Base-by-base conservation (phyloP, 192 early-diverging fungal species). In the Rhizophagus sp. region DNA sequence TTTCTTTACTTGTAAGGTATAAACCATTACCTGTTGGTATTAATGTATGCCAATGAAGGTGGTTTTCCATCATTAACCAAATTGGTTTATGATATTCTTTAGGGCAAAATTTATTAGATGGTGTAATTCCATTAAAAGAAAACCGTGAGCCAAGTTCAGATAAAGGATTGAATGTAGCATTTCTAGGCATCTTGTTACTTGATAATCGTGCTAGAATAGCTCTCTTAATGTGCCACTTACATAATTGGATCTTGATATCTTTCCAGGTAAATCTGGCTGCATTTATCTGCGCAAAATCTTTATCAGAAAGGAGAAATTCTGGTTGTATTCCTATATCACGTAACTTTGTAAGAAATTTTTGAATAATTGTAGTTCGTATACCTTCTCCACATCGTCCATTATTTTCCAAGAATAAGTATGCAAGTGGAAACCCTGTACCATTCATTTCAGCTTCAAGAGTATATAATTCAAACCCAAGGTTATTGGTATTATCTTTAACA, bases 231-330 rank as follows among this genome's bases (percentile, higher is more conserved):
- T 50, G 39, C 22, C 17, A 73, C 27, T 73, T 73, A 30, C 19
- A 44, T 8, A 44, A 13, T 41, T 73, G 41, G 7, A 44, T 73
- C 8, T 73, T 50, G 3, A 73, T 24, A 30, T 41, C n/a, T 11
- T n/a, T 73, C 41, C 44, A 73, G 1, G 44, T 73, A 25, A 44
- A 73, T 13, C 2, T 1, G 4, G 19, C 19, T 49, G n/a, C 41
- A 73, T 73, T 44, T 73, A 73, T 50, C 33, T 62, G 57, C 4
- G 25, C 10, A 75, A 75, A 75, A 57, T 33, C 24, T 62, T 75
- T 75, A 57, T 75, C 57, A 15, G 30, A 27, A 22, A 75, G 19
- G 49, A 73, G 25, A 8, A 62, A 33, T 61, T 50, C 4, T 2
- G 2, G 50, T 22, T 75, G 24, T 19, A 75, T 3, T 57, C 50